A percentile compares a stretch with the other conserved stretches of the same genome.
Evolutionary conservation across 352 stramenopile genomes (phyloP).

Genomic region (Paralagenidium karlingii): DNA sequence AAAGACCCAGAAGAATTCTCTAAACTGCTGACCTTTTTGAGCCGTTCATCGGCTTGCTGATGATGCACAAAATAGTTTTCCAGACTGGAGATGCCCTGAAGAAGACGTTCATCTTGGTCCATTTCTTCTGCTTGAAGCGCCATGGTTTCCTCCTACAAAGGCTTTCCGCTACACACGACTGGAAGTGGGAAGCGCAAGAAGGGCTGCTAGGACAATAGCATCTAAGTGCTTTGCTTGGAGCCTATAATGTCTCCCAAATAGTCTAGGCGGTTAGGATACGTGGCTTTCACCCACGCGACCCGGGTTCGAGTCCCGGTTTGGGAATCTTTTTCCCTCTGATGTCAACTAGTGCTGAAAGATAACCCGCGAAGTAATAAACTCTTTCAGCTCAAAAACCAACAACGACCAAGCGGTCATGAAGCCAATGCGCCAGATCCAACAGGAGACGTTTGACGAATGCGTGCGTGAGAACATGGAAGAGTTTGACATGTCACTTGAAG

Average conservation of each 20-base stretch:
- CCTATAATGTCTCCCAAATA: slow-evolving; percentile 1
- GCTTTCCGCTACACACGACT: no score
- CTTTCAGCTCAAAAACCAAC: not conserved
- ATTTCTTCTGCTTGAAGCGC: no score
- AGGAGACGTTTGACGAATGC: slow-evolving; percentile 85
- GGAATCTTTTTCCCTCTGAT: not conserved
- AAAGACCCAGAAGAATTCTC: not conserved
- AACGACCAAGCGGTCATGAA: not conserved
- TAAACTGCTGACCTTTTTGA: slow-evolving; percentile 29
- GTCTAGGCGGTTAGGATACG: slow-evolving; percentile 2
- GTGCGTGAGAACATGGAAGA: slow-evolving; percentile 85
- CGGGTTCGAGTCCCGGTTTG: slow-evolving; percentile 1
- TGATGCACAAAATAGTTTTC: slow-evolving; percentile 44
- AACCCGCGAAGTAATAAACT: no score
- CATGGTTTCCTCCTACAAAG: no score
- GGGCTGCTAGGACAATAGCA: no score
- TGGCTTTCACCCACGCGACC: slow-evolving; percentile 1
- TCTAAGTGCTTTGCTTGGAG: no score
- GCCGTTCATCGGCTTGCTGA: slow-evolving; percentile 19
- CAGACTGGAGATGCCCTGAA: slow-evolving; percentile 22
- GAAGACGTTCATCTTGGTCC: slow-evolving; percentile 20
- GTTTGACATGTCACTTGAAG: slow-evolving; percentile 77
- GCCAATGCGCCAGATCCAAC: slow-evolving; percentile 58
- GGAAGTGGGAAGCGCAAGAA: no score
- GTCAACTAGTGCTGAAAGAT: no score